Evolutionary conservation across 305 asterid genomes (phyloP).

Genomic region (Nicotiana rustica): DNA sequence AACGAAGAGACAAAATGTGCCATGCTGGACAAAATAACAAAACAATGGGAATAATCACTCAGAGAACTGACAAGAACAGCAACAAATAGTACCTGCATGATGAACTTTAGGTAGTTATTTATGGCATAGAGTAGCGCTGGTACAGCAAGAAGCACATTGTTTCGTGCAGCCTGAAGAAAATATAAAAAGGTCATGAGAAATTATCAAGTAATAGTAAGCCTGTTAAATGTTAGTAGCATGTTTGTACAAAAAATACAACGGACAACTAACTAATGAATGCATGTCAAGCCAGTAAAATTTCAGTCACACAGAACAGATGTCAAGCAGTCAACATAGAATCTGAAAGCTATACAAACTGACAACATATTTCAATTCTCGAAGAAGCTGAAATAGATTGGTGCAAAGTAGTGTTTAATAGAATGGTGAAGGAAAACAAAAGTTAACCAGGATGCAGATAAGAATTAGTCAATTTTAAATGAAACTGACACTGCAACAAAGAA

Average conservation of each 20-base stretch:
- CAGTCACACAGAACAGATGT: conserved; percentile 16
- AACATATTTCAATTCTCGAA: conserved; percentile 11
- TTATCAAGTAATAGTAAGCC: conserved; percentile 11
- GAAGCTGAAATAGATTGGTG: neutral
- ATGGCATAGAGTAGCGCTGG: conserved; percentile 89
- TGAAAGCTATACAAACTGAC: conserved; percentile 17
- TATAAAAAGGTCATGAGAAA: conserved; percentile 32
- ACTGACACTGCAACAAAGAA: neutral
- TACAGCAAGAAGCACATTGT: conserved; percentile 74
- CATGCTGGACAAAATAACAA: neutral
- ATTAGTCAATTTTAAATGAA: neutral
- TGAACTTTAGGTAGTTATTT: conserved; percentile 84
- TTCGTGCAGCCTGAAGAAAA: conserved; percentile 80
- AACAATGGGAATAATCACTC: neutral
- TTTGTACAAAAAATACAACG: conserved; percentile 31
- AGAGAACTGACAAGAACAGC: conserved; percentile 15
- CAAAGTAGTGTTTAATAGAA: neutral
- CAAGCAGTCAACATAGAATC: conserved; percentile 3
- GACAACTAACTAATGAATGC: conserved; percentile 22
- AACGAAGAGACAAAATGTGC: conserved; percentile 12
- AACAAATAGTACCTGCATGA: conserved; percentile 70
- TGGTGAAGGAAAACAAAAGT: neutral
- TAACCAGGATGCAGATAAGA: conserved; percentile 23
- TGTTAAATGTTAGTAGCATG: conserved; percentile 9
- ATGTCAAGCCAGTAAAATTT: conserved; percentile 27